Evolutionary conservation across 108 stramenopile species (phyloP), one percentile per base, ranked within the genome.

Genomic region (Cyclotella cryptica): DNA sequence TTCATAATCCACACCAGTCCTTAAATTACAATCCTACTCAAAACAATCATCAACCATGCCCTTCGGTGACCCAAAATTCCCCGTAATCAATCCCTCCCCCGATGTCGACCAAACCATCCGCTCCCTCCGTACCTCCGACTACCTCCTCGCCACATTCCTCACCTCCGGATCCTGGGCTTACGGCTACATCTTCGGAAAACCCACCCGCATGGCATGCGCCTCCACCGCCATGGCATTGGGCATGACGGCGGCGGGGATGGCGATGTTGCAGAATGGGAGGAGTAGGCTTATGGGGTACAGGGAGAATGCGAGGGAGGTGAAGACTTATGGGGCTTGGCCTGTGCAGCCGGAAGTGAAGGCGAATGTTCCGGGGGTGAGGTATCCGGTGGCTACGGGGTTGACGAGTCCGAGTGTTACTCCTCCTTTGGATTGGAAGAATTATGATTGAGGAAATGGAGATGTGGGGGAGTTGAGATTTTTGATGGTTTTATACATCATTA

Each of bases 171-270:
- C 85, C 51, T 95, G 90, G 89, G 74, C 79, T 44, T 92, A 91
- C 66, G 93, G 93, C 17, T 95, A 88, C 82, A 46, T 91, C 52
- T 78, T 92, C 47, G 93, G 93, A 30, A 91, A 92, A 66, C 93
- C 93, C 49, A 87, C 84, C 27, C 89, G 93, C 41, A 79, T 88
- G 46, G 86, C 90, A 42, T 88, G 87, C 17, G 93, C 91, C 6
- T 85, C 73, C 47, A 88, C 89, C 63, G 89, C 89, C 64, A 88
- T 90, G 55, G 81, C 90, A 15, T 69, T 92, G 55, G 93, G 93
- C 0, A 86, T 92, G 63, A 92, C 93, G 39, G 90, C 88, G 76
- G 93, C 87, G 28, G 75, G 84, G 46, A 85, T 94, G 71, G 64
- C 88, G 27, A 74, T 88, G 28, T 75, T 94, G 80, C 91, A 92